Evolutionary conservation across 2,329 filamentous ascomycete species (phyloP), one percentile per base, ranked within the genome.

Genomic region (Aureobasidium melanogenum): DNA sequence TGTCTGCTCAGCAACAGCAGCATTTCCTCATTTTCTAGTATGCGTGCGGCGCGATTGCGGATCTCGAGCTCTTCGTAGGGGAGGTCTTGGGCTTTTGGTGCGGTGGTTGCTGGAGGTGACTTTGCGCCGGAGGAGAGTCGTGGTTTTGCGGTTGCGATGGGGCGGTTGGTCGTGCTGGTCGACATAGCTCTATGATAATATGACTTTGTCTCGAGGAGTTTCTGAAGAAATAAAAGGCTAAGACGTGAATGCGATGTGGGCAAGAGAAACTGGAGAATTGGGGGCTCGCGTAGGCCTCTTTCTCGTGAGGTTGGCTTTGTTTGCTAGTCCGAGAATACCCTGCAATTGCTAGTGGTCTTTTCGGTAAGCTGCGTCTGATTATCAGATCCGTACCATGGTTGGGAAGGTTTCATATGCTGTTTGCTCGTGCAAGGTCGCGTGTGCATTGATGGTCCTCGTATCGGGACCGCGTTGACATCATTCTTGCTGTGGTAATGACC

Each of bases 31-130:
- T 50, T 50, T 15, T 22, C 56, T 6, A 59, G 34, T 1, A 59
- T n/a, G 34, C 56, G 43, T 2, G 43, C 43, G 17, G 56, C 56
- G 14, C 32, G 44, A 14, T 48, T 39, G 14, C 56, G 32, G 5
- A 38, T 28, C n/a, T 48, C 56, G 8, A 34, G 56, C 26, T 59
- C 56, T 50, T 50, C 44, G 14, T 59, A 50, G 9, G 56, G n/a
- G 3, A 59, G 10, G 9, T 28, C 14, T 59, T 50, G 14, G 2
- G 24, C 17, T 34, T 58, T 43, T 47, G 9, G 19, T 28, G 32
- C 15, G 14, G 3, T 19, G 12, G 32, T 36, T 0, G 32, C 3
- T 1, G 43, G 24, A 5, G 38, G 24, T 5, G 30, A 32, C 30
- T 43, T 22, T 43, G 38, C n/a, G 38, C 38, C n/a, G 2, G 38